Evolutionary conservation across 345 rosid genomes (phyloP).

Genomic region (Pelargonium nanum): DNA sequence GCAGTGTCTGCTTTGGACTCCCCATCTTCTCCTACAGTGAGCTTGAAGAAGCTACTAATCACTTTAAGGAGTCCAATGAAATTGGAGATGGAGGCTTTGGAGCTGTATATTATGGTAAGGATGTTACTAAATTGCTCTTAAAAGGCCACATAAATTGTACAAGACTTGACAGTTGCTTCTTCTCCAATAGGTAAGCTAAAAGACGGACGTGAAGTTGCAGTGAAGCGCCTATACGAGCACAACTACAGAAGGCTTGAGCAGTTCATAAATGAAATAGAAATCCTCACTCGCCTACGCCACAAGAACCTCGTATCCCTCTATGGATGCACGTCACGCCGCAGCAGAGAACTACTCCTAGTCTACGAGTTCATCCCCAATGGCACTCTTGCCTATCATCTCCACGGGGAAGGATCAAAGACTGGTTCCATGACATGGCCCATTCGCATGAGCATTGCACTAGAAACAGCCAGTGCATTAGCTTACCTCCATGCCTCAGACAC

Average conservation of each 20-base stretch:
- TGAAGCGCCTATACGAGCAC: slow-evolving; percentile 54
- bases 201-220: slow-evolving; percentile 66
- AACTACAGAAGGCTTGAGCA: slow-evolving; percentile 36
- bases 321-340: slow-evolving; percentile 48
- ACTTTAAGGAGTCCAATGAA: slow-evolving; percentile 33
- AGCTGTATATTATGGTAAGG: slow-evolving; percentile 55
- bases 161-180: neutral
- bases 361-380: slow-evolving; percentile 55
- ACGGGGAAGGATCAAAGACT: slow-evolving; percentile 26
- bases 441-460: slow-evolving; percentile 50
- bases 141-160: neutral
- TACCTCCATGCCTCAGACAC: slow-evolving; percentile 52
- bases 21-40: slow-evolving; percentile 49
- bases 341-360: slow-evolving; percentile 54
- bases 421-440: slow-evolving; percentile 35
- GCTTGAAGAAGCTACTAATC: slow-evolving; percentile 51
- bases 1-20: slow-evolving; percentile 26
- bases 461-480: slow-evolving; percentile 51
- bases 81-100: slow-evolving; percentile 77
- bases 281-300: slow-evolving; percentile 51
- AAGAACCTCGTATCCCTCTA: slow-evolving; percentile 57
- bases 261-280: slow-evolving; percentile 51
- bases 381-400: slow-evolving; percentile 60
- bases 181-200: slow-evolving; percentile 37
- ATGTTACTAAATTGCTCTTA: neutral